Evolutionary conservation across 768 basidiomycete species (phyloP).

Genomic region (Psilocybe cubensis): DNA sequence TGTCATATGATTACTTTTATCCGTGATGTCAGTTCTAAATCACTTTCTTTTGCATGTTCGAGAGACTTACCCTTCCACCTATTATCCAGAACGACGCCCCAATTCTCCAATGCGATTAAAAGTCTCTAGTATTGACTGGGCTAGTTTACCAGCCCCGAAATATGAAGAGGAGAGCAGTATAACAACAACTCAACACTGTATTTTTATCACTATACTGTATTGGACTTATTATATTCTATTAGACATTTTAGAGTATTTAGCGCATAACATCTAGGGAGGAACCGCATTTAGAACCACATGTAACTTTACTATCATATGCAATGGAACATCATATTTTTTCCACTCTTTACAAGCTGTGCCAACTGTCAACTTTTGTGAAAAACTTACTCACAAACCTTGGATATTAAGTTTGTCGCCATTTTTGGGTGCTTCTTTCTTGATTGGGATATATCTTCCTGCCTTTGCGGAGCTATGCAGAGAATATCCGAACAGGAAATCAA

Average conservation of each 20-base stretch:
- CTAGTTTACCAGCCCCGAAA: background rate
- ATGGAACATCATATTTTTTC: constrained; percentile 4
- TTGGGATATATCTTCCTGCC: background rate
- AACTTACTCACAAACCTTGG: no score
- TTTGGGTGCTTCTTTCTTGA: background rate
- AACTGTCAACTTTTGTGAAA: no score
- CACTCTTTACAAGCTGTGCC: background rate
- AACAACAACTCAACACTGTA: constrained; percentile 17
- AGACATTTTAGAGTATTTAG: constrained; percentile 21
- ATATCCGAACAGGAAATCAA: background rate
- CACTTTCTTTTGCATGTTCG: background rate
- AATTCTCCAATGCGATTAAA: constrained; percentile 47
- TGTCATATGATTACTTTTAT: constrained; percentile 83
- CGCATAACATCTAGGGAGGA: constrained; percentile 17
- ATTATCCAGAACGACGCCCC: constrained; percentile 52
- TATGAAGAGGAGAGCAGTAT: constrained; percentile 5
- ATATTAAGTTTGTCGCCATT: background rate
- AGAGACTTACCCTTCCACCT: background rate
- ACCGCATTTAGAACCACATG: constrained; percentile 19
- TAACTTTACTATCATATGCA: constrained; percentile 12
- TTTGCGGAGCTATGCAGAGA: background rate
- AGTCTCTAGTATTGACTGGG: background rate
- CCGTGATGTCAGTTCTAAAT: constrained; percentile 50
- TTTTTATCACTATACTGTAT: constrained; percentile 21
- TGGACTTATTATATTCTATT: constrained; percentile 15